Evolutionary conservation across 2,329 filamentous ascomycete species (phyloP).

Genomic region (Hypoxylon sp.): DNA sequence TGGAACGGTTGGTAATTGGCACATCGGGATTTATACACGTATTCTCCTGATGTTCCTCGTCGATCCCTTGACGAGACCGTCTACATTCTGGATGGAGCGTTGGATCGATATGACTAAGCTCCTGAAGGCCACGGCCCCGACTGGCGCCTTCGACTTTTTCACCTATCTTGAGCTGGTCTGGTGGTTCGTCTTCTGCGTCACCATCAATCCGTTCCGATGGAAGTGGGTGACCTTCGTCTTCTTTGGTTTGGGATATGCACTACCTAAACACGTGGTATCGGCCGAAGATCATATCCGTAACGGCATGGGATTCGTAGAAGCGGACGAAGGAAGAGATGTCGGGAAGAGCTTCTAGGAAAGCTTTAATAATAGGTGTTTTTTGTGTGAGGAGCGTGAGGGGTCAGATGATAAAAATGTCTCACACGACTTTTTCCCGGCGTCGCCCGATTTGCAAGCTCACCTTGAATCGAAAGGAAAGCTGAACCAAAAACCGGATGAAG

Average conservation of each 20-base stretch:
- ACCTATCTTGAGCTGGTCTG: constrained; percentile 88
- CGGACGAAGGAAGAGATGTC: constrained; percentile 49
- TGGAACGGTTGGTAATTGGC: constrained; percentile 87
- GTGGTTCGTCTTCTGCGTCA: constrained; percentile 86
- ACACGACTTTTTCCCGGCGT: background rate
- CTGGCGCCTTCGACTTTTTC: constrained; percentile 88
- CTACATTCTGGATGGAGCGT: constrained; percentile 80
- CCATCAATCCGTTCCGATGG: constrained; percentile 88
- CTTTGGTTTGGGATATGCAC: constrained; percentile 76
- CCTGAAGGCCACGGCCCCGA: constrained; percentile 78
- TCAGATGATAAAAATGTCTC: background rate
- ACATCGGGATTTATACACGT: constrained; percentile 90
- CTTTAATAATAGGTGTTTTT: background rate
- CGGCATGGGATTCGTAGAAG: constrained; percentile 56
- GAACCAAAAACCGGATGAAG: background rate
- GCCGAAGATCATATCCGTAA: constrained; percentile 74
- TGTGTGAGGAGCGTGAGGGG: background rate
- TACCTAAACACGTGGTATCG: constrained; percentile 77
- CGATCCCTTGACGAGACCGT: constrained; percentile 81
- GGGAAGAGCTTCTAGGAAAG: constrained; percentile 54
- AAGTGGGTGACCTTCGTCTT: constrained; percentile 91
- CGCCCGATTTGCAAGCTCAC: background rate
- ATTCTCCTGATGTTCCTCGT: constrained; percentile 89
- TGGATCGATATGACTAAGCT: constrained; percentile 89
- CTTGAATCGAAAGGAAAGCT: background rate